Evolutionary conservation across 2,329 filamentous ascomycete genomes (phyloP), one percentile per base, ranked within the genome.

Genomic region (Cyphellophora europaea): DNA sequence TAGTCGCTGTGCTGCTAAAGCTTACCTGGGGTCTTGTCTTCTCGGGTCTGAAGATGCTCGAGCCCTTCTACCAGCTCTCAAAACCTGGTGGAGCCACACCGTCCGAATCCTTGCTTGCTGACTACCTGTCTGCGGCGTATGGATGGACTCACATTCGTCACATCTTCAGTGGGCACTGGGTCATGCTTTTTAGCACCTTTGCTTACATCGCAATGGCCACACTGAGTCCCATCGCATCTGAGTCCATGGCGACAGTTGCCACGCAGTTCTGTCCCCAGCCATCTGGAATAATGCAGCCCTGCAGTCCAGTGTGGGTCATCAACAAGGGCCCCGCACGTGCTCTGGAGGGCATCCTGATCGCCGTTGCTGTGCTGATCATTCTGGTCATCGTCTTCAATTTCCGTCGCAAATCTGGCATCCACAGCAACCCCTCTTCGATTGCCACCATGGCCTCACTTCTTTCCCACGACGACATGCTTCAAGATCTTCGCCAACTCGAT

Each of bases 1-100:
- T 37, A 15, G 15, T 41, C 12, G 12, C 38, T 21, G 35, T 41
- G n/a, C 3, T 41, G 10, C 25, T 37, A 17, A 41, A 35, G 31
- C 25, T 19, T 6, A 13, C 40, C 8, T 45, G 43, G 43, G 25
- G 29, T 18, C 21, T 41, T 15, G 35, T 41, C 11, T 43, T 36
- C 29, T 23, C 41, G 10, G 29, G 27, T n/a, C 21, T 32, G 1
- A 41, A 41, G 27, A 34, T 45, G 32, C 43, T 45, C 37, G 43
- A 45, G 21, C 43, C 43, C 2, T 43, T 43, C 25, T 41, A 43
- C 30, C 38, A 38, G 19, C 30, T 45, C 2, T 30, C 38, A 11
- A 25, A 32, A 16, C 10, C 14, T 14, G 33, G 21, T 15, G 42
- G 44, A n/a, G 42, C 43, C 11, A 37, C 31, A n/a, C 27, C 33